These are phyloP conservation scores for Viola pubescens DNA, from an alignment of 441 rosid species.

Conservation along the genomic window DNA sequence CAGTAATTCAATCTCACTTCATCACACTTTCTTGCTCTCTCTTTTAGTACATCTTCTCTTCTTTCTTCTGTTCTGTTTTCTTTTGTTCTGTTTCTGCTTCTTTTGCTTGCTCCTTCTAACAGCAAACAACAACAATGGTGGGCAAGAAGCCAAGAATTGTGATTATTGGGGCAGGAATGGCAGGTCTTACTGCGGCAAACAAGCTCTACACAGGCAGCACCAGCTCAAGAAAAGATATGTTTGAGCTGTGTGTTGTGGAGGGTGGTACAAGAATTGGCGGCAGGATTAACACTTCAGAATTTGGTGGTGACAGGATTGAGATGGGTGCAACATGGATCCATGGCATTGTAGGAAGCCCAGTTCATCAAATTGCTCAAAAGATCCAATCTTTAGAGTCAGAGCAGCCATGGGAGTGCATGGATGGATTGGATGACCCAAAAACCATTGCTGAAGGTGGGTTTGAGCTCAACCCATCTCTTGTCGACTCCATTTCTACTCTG, in stretches of 20 bases:
- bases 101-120: slow-evolving; percentile 11
- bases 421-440: slow-evolving; percentile 45
- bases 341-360: slow-evolving; percentile 88
- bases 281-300: slow-evolving; percentile 79
- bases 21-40: slow-evolving; percentile 25
- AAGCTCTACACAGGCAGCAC: slow-evolving; percentile 47
- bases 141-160: slow-evolving; percentile 84
- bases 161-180: slow-evolving; percentile 95
- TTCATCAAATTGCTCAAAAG: slow-evolving; percentile 63
- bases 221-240: slow-evolving; percentile 30
- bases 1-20: slow-evolving; percentile 35
- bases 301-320: slow-evolving; percentile 81
- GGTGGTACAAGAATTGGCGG: slow-evolving; percentile 92
- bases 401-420: slow-evolving; percentile 96
- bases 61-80: not conserved
- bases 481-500: slow-evolving; percentile 44
- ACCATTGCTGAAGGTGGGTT: slow-evolving; percentile 75
- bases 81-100: slow-evolving; percentile 6
- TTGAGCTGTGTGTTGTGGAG: slow-evolving; percentile 81
- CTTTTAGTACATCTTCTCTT: not conserved
- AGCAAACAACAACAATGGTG: slow-evolving; percentile 34
- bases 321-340: slow-evolving; percentile 99
- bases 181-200: slow-evolving; percentile 92
- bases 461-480: slow-evolving; percentile 39
- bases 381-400: slow-evolving; percentile 56